phyloP scores from a whole-genome alignment of 2,329 filamentous ascomycete species.

The Trichophyton schoenleinii region DNA sequence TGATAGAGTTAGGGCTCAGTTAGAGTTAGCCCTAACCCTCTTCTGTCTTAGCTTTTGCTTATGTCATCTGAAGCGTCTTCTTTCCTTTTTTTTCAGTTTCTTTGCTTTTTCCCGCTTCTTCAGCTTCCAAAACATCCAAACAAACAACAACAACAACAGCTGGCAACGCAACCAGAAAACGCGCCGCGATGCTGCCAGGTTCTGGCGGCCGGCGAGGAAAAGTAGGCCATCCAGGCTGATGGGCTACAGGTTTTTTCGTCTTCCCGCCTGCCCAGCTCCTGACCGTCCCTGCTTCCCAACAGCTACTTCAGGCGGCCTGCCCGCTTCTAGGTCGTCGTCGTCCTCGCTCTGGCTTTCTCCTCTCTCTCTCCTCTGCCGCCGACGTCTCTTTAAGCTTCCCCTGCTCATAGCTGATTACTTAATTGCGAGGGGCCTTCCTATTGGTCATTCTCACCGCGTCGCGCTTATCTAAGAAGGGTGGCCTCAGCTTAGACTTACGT shows the following conservation, averaged over 20 bases:
- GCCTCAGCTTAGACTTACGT: background rate
- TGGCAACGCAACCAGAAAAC: background rate
- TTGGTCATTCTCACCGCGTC: background rate
- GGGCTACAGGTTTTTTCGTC: background rate
- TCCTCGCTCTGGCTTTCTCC: background rate
- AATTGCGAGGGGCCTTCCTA: background rate
- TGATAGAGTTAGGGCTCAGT: background rate
- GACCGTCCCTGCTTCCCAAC: background rate
- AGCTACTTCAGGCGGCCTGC: background rate
- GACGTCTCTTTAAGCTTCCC: background rate
- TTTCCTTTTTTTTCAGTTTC: background rate
- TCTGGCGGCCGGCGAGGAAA: background rate
- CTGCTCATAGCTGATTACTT: background rate
- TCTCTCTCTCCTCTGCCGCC: background rate
- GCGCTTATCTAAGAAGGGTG: background rate
- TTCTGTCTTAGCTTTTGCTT: too few relatives aligned
- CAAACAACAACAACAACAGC: background rate
- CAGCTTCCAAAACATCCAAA: background rate
- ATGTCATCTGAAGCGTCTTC: too few relatives aligned
- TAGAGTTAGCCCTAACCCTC: background rate
- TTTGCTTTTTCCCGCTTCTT: background rate
- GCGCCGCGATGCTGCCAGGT: background rate
- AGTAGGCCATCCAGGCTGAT: background rate
- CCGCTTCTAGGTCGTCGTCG: background rate
- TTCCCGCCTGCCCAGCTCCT: background rate